Conservation (phyloP, 2,329 filamentous ascomycete genomes). For the Ophiostoma tasmaniense region DNA sequence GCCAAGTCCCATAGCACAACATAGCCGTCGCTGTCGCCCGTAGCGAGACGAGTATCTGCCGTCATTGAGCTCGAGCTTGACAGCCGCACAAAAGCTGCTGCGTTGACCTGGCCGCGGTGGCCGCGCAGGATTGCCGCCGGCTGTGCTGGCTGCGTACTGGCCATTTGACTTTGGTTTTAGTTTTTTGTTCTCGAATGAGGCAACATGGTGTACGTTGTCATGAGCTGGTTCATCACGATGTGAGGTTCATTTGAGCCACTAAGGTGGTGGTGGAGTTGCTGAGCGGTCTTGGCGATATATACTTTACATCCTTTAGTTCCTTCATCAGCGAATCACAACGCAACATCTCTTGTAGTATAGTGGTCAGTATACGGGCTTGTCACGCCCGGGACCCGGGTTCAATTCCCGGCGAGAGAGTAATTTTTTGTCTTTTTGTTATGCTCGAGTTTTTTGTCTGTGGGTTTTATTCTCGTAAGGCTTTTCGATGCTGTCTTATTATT, state of each 20-base stretch:
- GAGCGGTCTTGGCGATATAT: neutral
- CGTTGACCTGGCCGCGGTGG: constrained; percentile 7
- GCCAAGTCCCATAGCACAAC: constrained; percentile 77
- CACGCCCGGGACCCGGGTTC: constrained; percentile 7
- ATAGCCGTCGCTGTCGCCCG: constrained; percentile 85
- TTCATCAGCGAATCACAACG: neutral
- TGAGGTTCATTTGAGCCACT: neutral
- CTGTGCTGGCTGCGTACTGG: neutral
- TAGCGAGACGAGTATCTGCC: constrained; percentile 69
- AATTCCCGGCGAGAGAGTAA: constrained; percentile 7
- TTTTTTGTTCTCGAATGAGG: neutral
- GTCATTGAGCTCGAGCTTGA: constrained; percentile 41
- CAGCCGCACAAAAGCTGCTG: constrained; percentile 6
- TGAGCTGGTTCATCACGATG: neutral
- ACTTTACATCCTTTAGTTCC: neutral
- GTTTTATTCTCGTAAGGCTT: neutral
- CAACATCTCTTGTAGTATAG: constrained; percentile 7
- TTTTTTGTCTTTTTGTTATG: neutral
- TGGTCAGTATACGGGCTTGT: constrained; percentile 8
- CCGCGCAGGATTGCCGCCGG: constrained; percentile 52
- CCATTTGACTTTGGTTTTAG: neutral
- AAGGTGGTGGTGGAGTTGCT: neutral
- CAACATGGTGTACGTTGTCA: neutral
- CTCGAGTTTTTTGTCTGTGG: neutral
- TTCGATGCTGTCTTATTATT: neutral